Conservation (phyloP, 176 grass and related monocot species). For the Puya raimondii region DNA sequence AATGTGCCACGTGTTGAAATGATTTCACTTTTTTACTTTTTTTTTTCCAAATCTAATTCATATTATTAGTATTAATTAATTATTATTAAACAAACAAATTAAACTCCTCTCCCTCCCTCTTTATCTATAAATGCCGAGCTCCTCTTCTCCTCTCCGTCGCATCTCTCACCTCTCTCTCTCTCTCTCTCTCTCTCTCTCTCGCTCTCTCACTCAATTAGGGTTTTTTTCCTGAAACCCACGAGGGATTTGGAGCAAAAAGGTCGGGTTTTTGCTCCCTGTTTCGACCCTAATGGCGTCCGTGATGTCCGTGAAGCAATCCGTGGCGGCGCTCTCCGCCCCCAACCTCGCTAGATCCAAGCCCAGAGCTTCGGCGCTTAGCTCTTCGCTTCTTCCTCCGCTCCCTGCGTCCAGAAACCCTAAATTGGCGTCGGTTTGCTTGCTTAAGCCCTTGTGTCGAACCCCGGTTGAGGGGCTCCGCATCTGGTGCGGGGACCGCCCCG, state of each 20-base stretch:
- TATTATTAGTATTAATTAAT: too few relatives aligned
- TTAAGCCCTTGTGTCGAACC: background rate
- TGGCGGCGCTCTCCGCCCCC: background rate
- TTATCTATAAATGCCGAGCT: background rate
- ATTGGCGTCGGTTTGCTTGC: background rate
- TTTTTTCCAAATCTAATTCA: too few relatives aligned
- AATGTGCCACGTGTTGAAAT: too few relatives aligned
- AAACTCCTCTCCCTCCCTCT: background rate
- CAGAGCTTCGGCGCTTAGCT: background rate
- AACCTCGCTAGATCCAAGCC: background rate
- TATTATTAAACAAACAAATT: background rate
- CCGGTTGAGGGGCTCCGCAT: background rate
- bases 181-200: background rate
- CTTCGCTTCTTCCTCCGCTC: constrained; percentile 4
- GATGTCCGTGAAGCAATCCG: constrained; percentile 20
- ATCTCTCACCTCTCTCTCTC: background rate
- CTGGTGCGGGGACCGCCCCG: constrained; percentile 8
- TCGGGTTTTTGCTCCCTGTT: too few relatives aligned
- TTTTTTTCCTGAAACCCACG: background rate
- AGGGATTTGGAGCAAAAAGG: too few relatives aligned
- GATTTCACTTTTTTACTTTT: too few relatives aligned
- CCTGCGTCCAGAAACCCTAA: background rate
- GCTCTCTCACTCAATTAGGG: background rate
- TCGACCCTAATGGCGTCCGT: constrained; percentile 1
- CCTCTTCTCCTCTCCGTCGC: background rate